Percentiles rank a stretch among this genome's conserved stretches.
phyloP scores from a whole-genome alignment of 768 basidiomycete species.

The Tephrocybe sp. region DNA sequence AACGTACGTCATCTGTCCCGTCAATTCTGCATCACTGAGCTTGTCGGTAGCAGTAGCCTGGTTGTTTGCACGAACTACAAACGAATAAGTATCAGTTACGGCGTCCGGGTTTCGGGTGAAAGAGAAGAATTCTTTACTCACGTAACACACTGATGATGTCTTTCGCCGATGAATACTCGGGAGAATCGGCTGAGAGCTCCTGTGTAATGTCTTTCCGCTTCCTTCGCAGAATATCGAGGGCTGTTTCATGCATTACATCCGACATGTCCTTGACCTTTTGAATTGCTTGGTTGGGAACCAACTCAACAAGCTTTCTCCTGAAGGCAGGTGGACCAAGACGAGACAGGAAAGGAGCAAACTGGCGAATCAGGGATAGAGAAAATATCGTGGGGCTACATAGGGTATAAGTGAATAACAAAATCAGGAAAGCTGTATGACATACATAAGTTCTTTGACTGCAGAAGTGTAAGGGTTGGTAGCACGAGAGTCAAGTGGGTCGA shows the following conservation, averaged over 20 bases:
- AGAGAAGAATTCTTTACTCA: slow-evolving; percentile 22
- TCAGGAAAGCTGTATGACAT: not conserved
- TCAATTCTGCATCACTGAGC: slow-evolving; percentile 42
- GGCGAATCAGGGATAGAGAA: slow-evolving; percentile 42
- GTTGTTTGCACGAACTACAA: slow-evolving; percentile 38
- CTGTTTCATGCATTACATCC: slow-evolving; percentile 48
- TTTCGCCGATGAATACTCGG: slow-evolving; percentile 30
- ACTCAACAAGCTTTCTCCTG: slow-evolving; percentile 42
- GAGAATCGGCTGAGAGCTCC: slow-evolving; percentile 19
- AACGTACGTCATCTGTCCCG: slow-evolving; percentile 50
- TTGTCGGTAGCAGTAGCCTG: slow-evolving; percentile 31
- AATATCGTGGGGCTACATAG: slow-evolving; percentile 43
- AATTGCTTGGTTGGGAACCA: slow-evolving; percentile 35
- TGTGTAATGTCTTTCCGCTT: slow-evolving; percentile 30
- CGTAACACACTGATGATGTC: slow-evolving; percentile 53
- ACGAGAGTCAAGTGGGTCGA: slow-evolving; percentile 43
- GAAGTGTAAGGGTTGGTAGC: slow-evolving; percentile 43
- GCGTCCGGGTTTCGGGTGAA: not conserved
- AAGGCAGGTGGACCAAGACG: slow-evolving; percentile 41
- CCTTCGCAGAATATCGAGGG: slow-evolving; percentile 36
- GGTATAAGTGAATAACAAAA: not conserved
- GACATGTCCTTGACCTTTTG: slow-evolving; percentile 45
- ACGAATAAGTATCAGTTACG: slow-evolving; percentile 1
- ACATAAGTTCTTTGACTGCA: slow-evolving; percentile 48
- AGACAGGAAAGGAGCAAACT: slow-evolving; percentile 44